Evolutionary conservation across 2,329 filamentous ascomycete species (phyloP).

Genomic region (Nemania serpens): DNA sequence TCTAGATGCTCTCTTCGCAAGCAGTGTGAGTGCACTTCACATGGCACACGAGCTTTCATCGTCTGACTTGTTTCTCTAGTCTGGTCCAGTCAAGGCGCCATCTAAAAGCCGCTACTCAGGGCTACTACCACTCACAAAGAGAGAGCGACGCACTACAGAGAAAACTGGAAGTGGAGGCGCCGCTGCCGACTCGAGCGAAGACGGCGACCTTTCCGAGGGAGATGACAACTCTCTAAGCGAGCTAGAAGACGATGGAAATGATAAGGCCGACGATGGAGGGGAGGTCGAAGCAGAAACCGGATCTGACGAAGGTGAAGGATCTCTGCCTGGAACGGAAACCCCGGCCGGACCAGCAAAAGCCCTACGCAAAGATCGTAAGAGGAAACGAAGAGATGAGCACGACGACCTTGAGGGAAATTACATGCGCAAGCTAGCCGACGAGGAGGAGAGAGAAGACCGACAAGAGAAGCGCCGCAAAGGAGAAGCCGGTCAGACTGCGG

Average conservation of each 20-base stretch:
- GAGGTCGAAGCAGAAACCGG: slow-evolving; percentile 48
- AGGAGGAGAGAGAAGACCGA: slow-evolving; percentile 60
- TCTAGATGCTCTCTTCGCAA: slow-evolving; percentile 71
- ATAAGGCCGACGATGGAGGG: slow-evolving; percentile 49
- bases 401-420: slow-evolving; percentile 75
- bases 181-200: slow-evolving; percentile 4
- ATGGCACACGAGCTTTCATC: slow-evolving; percentile 1
- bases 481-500: slow-evolving; percentile 40
- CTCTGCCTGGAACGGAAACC: slow-evolving; percentile 45
- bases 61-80: slow-evolving; percentile 42
- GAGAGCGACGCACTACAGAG: slow-evolving; percentile 42
- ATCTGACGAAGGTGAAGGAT: slow-evolving; percentile 51
- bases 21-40: slow-evolving; percentile 63
- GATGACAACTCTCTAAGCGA: slow-evolving; percentile 50
- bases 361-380: slow-evolving; percentile 61
- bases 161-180: slow-evolving; percentile 7
- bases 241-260: slow-evolving; percentile 45
- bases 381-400: slow-evolving; percentile 69
- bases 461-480: slow-evolving; percentile 60
- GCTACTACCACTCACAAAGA: slow-evolving; percentile 40
- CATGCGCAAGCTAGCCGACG: slow-evolving; percentile 65
- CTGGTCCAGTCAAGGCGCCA: slow-evolving; percentile 56
- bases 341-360: slow-evolving; percentile 46
- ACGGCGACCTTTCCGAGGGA: slow-evolving; percentile 43
- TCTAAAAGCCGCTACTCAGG: slow-evolving; percentile 52